Evolutionary conservation across 1,284 basidiomycete species (phyloP).

Genomic region (Pterula multifida): DNA sequence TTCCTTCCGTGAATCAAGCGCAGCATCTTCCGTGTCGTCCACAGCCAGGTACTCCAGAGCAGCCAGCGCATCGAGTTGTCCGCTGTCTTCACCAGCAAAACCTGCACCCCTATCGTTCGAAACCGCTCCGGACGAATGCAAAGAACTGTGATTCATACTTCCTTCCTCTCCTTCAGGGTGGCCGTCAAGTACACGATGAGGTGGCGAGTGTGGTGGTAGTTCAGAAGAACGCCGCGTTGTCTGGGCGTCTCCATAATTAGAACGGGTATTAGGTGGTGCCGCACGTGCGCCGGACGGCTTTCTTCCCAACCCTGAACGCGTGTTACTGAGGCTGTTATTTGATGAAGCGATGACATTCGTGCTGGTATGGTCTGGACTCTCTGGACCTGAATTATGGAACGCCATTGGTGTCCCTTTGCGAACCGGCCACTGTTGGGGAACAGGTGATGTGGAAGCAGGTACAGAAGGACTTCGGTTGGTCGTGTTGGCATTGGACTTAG

Average conservation of each 20-base stretch:
- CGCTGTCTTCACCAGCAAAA: slow-evolving; percentile 26
- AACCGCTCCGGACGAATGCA: not conserved
- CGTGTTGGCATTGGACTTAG: not conserved
- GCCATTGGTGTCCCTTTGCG: not conserved
- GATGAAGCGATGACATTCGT: no score
- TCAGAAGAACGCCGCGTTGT: slow-evolving; percentile 3
- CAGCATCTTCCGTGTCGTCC: slow-evolving; percentile 29
- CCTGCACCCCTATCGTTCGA: not conserved
- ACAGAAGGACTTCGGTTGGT: not conserved
- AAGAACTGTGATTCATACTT: slow-evolving; percentile 11
- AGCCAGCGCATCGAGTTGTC: slow-evolving; percentile 59
- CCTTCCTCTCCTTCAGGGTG: not conserved
- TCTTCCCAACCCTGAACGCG: slow-evolving; percentile 40
- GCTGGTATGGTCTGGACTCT: not conserved
- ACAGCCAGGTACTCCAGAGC: slow-evolving; percentile 63
- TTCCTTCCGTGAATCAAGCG: slow-evolving; percentile 9
- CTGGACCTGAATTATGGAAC: not conserved
- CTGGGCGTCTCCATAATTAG: slow-evolving; percentile 6
- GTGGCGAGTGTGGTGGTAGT: slow-evolving; percentile 5
- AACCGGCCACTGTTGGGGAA: not conserved
- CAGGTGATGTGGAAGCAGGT: not conserved
- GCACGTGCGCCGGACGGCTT: slow-evolving; percentile 85
- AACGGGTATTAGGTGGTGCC: slow-evolving; percentile 19
- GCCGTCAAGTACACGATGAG: not conserved
- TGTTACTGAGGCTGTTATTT: slow-evolving; percentile 8